These are phyloP conservation scores for Canavalia gladiata DNA, from an alignment of 306 rosid genomes.

Conservation along the genomic window DNA sequence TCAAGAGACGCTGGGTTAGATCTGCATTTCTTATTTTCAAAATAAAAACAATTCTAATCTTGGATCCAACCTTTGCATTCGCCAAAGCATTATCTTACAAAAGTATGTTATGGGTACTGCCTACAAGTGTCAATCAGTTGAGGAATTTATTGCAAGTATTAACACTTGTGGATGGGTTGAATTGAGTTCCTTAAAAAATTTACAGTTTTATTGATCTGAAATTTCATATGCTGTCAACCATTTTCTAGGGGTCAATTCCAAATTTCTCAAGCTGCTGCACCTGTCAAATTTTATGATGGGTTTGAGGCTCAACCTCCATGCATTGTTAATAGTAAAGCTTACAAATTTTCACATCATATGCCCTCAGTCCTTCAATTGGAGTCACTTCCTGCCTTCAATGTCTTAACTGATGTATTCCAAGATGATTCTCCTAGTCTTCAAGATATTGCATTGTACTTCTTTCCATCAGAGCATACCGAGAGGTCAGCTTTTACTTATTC, in stretches of 20 bases:
- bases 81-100: constrained; percentile 26
- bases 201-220: constrained; percentile 36
- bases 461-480: constrained; percentile 54
- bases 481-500: constrained; percentile 60
- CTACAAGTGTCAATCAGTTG: background rate
- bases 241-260: constrained; percentile 71
- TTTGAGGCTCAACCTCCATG: constrained; percentile 77
- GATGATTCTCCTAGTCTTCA: constrained; percentile 59
- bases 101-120: constrained; percentile 4
- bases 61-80: constrained; percentile 25
- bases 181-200: background rate
- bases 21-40: background rate
- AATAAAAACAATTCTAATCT: constrained; percentile 7
- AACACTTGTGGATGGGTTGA: constrained; percentile 30
- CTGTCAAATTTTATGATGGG: constrained; percentile 50
- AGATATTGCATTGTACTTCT: constrained; percentile 79
- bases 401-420: constrained; percentile 60
- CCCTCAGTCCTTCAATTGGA: constrained; percentile 65
- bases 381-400: constrained; percentile 51
- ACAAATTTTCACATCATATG: constrained; percentile 53
- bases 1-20: background rate
- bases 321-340: constrained; percentile 58
- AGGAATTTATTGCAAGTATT: constrained; percentile 3
- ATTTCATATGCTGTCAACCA: constrained; percentile 35
- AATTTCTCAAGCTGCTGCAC: constrained; percentile 45